Evolutionary conservation across 768 basidiomycete genomes (phyloP).

Genomic region (Termitomyces sp.): DNA sequence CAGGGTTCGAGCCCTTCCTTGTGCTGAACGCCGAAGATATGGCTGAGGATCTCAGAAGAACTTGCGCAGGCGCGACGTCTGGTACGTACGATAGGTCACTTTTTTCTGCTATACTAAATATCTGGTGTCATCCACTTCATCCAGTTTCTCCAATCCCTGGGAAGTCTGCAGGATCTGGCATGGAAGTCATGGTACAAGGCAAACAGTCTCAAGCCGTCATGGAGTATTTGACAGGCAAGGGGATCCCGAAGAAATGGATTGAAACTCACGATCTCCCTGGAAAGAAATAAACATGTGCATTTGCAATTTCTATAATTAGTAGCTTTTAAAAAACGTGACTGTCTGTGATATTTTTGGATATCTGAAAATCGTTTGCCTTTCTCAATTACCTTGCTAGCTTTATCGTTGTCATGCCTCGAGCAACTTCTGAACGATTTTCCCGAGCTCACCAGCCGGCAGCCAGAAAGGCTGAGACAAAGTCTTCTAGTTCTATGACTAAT

Average conservation of each 20-base stretch:
- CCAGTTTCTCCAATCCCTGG: constrained; percentile 61
- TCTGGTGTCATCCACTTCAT: neutral
- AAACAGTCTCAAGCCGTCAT: constrained; percentile 65
- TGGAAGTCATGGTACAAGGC: constrained; percentile 83
- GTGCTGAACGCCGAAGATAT: constrained; percentile 62
- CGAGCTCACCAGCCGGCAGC: constrained; percentile 63
- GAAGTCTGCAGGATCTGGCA: constrained; percentile 39
- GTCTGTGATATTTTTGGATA: neutral
- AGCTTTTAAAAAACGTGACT: neutral
- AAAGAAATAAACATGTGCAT: constrained; percentile 53
- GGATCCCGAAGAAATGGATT: constrained; percentile 83
- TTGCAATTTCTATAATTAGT: neutral
- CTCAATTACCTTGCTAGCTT: neutral
- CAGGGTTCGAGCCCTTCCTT: constrained; percentile 75
- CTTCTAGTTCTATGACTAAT: constrained; percentile 56
- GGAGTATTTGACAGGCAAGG: constrained; percentile 60
- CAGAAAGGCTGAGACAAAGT: constrained; percentile 37
- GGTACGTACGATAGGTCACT: constrained; percentile 34
- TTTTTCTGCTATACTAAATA: neutral
- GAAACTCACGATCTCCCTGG: constrained; percentile 41
- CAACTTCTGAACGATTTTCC: constrained; percentile 69
- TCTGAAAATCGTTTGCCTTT: neutral
- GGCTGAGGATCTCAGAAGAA: constrained; percentile 70
- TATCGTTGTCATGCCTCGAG: constrained; percentile 61
- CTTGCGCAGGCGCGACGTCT: constrained; percentile 77